Conservation (phyloP, 2,329 filamentous ascomycete genomes). For the Scedosporium dehoogii region DNA sequence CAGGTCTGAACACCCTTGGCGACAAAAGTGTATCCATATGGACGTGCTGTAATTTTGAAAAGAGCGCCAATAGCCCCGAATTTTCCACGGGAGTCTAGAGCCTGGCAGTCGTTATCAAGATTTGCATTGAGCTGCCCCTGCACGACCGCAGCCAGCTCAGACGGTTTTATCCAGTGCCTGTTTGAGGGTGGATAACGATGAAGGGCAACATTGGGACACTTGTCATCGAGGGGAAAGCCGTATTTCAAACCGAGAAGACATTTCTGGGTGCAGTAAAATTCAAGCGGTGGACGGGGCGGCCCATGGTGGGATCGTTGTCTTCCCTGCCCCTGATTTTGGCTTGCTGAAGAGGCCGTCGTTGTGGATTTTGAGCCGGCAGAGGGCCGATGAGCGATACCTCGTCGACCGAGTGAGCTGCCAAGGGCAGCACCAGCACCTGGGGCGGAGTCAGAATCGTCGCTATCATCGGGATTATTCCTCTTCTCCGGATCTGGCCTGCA, state of each 20-base stretch:
- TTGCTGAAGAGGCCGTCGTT: background rate
- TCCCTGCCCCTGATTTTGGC: background rate
- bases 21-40: constrained; percentile 7
- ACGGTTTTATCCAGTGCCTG: too few species aligned
- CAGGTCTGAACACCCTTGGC: background rate
- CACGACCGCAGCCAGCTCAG: too few species aligned
- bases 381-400: too few species aligned
- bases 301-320: too few species aligned
- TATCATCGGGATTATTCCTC: too few species aligned
- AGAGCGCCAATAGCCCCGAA: background rate
- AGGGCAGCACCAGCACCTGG: too few species aligned
- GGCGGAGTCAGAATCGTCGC: too few species aligned
- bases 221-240: background rate
- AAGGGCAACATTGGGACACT: constrained; percentile 2
- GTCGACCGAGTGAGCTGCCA: too few species aligned
- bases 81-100: background rate
- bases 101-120: too few species aligned
- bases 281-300: too few species aligned
- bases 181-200: background rate
- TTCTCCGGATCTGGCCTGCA: too few species aligned
- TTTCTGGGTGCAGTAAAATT: constrained; percentile 2
- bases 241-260: constrained; percentile 4
- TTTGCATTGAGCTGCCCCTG: too few species aligned
- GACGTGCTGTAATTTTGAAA: constrained; percentile 1
- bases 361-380: constrained; percentile 7